These are phyloP conservation scores for Spathaspora sp. DNA, from an alignment of 1,139 yeast genomes.

Conservation along the genomic window DNA sequence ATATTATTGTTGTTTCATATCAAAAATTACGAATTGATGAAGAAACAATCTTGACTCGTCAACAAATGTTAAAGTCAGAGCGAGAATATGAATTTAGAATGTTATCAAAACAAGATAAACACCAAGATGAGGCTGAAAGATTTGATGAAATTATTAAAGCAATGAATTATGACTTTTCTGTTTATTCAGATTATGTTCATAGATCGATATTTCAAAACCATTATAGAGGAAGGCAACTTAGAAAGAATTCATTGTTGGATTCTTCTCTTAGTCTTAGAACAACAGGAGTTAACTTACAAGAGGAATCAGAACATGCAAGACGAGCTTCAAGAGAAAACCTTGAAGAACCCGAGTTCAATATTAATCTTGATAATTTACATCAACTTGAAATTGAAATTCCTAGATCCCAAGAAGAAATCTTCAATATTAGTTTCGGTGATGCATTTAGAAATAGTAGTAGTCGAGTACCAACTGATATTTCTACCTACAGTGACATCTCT, in stretches of 20 bases:
- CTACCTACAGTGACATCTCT: not conserved
- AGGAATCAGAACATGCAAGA: constrained; percentile 12
- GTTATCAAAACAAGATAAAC: not conserved
- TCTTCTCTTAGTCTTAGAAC: constrained; percentile 5
- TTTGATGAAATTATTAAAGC: constrained; percentile 1
- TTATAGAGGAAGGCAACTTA: not conserved
- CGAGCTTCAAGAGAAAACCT: not conserved
- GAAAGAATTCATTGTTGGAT: not conserved
- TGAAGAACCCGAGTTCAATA: not conserved
- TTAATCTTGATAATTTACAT: not conserved
- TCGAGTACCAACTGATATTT: not conserved
- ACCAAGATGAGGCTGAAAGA: not conserved
- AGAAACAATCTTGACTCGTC: constrained; percentile 12
- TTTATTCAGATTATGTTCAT: constrained; percentile 2
- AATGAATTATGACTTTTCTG: constrained; percentile 6
- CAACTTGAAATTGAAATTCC: not conserved
- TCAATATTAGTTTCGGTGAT: constrained; percentile 7
- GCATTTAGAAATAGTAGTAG: not conserved
- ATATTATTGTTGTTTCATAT: not conserved
- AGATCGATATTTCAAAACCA: not conserved
- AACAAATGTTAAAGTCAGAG: constrained; percentile 4
- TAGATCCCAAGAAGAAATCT: constrained; percentile 5
- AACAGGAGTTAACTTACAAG: constrained; percentile 4
- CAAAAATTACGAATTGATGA: constrained; percentile 8
- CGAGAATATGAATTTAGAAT: constrained; percentile 7